Evolutionary conservation across 352 stramenopile genomes (phyloP).

Genomic region (Pythium plurisporium): DNA sequence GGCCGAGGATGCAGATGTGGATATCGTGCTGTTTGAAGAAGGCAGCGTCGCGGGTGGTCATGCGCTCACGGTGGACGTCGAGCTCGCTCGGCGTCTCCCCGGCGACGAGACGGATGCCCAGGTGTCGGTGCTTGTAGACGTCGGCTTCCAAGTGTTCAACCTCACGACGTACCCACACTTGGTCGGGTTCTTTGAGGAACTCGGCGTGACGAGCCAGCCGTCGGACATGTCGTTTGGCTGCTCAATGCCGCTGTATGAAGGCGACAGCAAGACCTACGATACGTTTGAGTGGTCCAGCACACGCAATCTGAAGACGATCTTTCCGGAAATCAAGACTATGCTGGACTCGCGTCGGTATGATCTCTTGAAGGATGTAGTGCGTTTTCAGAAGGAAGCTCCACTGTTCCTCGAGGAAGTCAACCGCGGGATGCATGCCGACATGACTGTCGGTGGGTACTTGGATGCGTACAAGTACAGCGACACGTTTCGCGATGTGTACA

Average conservation of each 20-base stretch:
- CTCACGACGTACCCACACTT: conserved; percentile 89
- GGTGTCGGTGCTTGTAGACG: conserved; percentile 48
- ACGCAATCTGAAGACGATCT: conserved; percentile 23
- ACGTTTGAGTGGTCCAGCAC: conserved; percentile 26
- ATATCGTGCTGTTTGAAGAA: conserved; percentile 51
- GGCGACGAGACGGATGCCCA: background rate
- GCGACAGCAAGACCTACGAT: conserved; percentile 3
- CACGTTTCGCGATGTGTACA: conserved; percentile 30
- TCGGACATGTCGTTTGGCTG: conserved; percentile 74
- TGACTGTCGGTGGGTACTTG: conserved; percentile 23
- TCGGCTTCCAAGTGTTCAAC: conserved; percentile 93
- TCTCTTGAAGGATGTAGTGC: conserved; percentile 24
- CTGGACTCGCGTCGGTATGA: conserved; percentile 18
- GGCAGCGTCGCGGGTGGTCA: conserved; percentile 34
- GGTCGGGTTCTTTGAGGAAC: conserved; percentile 65
- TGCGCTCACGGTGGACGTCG: conserved; percentile 39
- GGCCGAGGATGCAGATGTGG: conserved; percentile 24
- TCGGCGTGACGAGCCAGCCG: conserved; percentile 53
- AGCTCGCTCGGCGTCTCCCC: conserved; percentile 22
- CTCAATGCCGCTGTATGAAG: conserved; percentile 28
- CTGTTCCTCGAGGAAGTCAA: conserved; percentile 15
- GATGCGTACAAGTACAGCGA: conserved; percentile 17
- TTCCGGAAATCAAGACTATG: conserved; percentile 11
- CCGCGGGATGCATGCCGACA: conserved; percentile 8
- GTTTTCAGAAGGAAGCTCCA: conserved; percentile 22